Evolutionary conservation across 495 filamentous ascomycete genomes (phyloP).

Genomic region (Aspergillus mulundensis): DNA sequence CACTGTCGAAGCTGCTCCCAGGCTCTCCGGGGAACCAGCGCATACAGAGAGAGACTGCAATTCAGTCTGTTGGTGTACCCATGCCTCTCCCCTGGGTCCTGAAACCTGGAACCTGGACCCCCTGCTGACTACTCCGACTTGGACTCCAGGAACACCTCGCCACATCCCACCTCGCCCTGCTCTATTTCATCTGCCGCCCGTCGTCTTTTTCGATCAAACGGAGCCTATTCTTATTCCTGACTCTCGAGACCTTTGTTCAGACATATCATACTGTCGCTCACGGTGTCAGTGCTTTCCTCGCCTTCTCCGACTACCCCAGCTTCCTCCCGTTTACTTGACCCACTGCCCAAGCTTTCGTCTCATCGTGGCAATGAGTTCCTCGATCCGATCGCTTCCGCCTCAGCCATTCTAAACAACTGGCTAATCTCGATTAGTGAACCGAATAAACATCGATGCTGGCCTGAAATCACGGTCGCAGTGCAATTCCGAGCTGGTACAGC

Average conservation of each 20-base stretch:
- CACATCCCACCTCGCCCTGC: constrained; percentile 13
- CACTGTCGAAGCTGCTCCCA: neutral
- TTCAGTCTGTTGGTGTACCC: neutral
- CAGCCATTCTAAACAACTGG: neutral
- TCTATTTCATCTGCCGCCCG: neutral
- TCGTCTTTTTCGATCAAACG: neutral
- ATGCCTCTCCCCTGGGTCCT: constrained; percentile 7
- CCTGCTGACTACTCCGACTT: constrained; percentile 21
- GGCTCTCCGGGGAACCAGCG: constrained; percentile 9
- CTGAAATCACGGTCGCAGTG: neutral
- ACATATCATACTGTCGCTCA: neutral
- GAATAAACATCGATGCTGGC: constrained; percentile 11
- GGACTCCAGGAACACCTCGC: constrained; percentile 22
- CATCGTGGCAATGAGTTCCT: neutral
- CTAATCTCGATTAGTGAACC: constrained; percentile 8
- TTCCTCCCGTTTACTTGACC: neutral
- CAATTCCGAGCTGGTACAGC: neutral
- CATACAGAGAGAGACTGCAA: neutral
- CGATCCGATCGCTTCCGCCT: neutral
- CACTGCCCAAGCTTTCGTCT: neutral
- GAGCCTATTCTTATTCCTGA: neutral
- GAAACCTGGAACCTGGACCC: constrained; percentile 12
- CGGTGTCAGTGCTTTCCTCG: neutral
- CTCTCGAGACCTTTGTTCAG: neutral
- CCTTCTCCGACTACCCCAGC: neutral